These are phyloP conservation scores for Medicago arabica DNA, from an alignment of 306 rosid genomes.

Conservation along the genomic window DNA sequence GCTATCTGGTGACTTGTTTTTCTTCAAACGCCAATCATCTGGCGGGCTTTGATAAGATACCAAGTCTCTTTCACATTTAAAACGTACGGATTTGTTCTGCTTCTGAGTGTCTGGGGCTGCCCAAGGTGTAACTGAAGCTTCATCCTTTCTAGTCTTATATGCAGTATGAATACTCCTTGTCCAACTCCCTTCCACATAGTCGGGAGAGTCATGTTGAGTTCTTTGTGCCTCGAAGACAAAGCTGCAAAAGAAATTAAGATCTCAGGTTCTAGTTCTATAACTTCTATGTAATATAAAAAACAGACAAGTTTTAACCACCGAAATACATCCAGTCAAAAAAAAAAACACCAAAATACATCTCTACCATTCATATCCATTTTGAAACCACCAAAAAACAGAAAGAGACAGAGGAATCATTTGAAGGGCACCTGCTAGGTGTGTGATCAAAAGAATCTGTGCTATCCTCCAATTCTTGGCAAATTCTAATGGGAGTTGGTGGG, in stretches of 20 bases:
- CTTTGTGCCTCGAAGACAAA: conserved; percentile 42
- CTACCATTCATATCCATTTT: not conserved
- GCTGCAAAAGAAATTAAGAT: conserved; percentile 42
- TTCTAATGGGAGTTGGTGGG: conserved; percentile 56
- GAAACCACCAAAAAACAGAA: not conserved
- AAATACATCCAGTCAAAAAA: not conserved
- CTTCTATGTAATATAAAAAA: conserved; percentile 8
- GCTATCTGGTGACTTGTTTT: conserved; percentile 51
- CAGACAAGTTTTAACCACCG: conserved; percentile 2
- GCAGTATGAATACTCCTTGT: conserved; percentile 31
- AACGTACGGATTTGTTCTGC: conserved; percentile 77
- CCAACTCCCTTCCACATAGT: conserved; percentile 39
- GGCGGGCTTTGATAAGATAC: conserved; percentile 61
- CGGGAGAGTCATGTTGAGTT: conserved; percentile 34
- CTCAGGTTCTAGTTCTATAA: conserved; percentile 18
- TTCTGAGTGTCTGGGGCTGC: conserved; percentile 53
- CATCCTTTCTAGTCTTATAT: conserved; percentile 45
- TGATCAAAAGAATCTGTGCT: conserved; percentile 50
- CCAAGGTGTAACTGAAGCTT: conserved; percentile 50
- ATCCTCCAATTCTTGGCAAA: conserved; percentile 51
- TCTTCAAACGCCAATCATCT: conserved; percentile 49
- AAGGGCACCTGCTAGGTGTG: conserved; percentile 77
- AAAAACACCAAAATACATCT: conserved; percentile 5
- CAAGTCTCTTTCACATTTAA: conserved; percentile 61
- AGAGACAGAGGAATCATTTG: not conserved